phyloP scores from a whole-genome alignment of 768 basidiomycete species.

The Gloeopeniophorella convolvens region DNA sequence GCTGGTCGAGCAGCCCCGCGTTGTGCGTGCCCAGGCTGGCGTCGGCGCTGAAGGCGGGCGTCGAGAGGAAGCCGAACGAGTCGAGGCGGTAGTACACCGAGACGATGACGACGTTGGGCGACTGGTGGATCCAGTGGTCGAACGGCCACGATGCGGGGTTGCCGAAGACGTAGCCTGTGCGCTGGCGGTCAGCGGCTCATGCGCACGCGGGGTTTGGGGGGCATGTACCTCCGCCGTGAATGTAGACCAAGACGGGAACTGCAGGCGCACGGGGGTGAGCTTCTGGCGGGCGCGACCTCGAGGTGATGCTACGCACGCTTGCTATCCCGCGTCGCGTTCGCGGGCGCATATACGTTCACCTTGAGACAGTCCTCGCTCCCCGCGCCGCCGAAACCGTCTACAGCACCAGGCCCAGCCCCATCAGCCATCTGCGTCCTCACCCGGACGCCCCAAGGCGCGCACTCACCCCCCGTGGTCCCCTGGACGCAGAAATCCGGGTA shows the following conservation, averaged over 20 bases:
- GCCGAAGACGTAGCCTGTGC: slow-evolving; percentile 46
- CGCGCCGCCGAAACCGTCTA: slow-evolving; percentile 57
- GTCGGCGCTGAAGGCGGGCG: slow-evolving; percentile 38
- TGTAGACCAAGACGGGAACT: slow-evolving; percentile 37
- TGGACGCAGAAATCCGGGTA: slow-evolving; percentile 59
- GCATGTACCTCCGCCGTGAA: slow-evolving; percentile 33
- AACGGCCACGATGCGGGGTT: slow-evolving; percentile 65
- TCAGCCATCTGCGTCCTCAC: slow-evolving; percentile 43
- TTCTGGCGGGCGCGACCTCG: neutral
- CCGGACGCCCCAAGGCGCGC: neutral
- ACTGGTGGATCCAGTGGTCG: slow-evolving; percentile 58
- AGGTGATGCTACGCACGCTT: slow-evolving; percentile 36
- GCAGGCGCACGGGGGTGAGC: neutral
- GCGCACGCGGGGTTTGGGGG: neutral
- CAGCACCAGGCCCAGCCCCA: no score
- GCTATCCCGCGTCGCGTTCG: slow-evolving; percentile 38
- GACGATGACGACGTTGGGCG: slow-evolving; percentile 54
- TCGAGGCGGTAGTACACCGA: slow-evolving; percentile 62
- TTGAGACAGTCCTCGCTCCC: slow-evolving; percentile 65
- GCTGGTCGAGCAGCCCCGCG: slow-evolving; percentile 51
- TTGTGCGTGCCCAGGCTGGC: slow-evolving; percentile 44
- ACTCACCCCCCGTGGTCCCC: slow-evolving; percentile 43
- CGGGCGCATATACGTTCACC: slow-evolving; percentile 57
- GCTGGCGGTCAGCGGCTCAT: no score
- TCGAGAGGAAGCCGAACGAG: slow-evolving; percentile 55